Percentiles rank a stretch among this genome's conserved stretches.
These are phyloP conservation scores for Vigna radiata DNA, from an alignment of 306 rosid species.

Conservation along the genomic window DNA sequence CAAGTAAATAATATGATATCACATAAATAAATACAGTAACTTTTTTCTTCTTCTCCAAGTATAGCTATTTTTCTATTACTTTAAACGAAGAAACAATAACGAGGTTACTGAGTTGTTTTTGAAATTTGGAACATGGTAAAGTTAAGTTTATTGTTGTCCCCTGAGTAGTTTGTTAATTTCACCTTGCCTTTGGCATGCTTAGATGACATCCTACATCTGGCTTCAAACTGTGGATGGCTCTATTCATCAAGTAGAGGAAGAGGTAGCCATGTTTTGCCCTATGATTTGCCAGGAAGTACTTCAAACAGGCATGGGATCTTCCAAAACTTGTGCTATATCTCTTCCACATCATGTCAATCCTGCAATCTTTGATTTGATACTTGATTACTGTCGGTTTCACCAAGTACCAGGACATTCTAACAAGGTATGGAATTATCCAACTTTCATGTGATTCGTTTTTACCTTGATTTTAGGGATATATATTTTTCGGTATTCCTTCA, in stretches of 20 bases:
- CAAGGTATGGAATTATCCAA: constrained; percentile 59
- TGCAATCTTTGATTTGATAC: constrained; percentile 78
- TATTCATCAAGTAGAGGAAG: constrained; percentile 91
- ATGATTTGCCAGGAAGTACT: constrained; percentile 83
- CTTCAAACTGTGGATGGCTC: constrained; percentile 89
- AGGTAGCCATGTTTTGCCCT: constrained; percentile 94
- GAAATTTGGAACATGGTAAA: background rate
- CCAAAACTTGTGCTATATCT: constrained; percentile 83
- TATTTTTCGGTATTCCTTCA: background rate
- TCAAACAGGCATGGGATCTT: constrained; percentile 84
- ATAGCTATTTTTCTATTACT: background rate
- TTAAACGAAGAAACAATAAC: background rate
- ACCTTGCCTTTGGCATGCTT: constrained; percentile 40
- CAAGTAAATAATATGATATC: background rate
- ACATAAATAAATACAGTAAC: background rate
- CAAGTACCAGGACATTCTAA: constrained; percentile 87
- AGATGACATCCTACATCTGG: constrained; percentile 95
- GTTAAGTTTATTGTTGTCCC: constrained; percentile 22
- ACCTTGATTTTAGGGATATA: background rate
- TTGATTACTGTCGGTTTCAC: constrained; percentile 86
- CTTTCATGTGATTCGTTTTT: constrained; percentile 30
- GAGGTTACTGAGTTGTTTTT: background rate
- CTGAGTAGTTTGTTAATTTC: constrained; percentile 35
- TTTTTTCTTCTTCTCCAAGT: background rate
- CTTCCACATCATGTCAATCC: constrained; percentile 89